These are phyloP conservation scores for Cymbopogon citratus DNA, from an alignment of 176 grass and related monocot genomes.

Conservation along the genomic window DNA sequence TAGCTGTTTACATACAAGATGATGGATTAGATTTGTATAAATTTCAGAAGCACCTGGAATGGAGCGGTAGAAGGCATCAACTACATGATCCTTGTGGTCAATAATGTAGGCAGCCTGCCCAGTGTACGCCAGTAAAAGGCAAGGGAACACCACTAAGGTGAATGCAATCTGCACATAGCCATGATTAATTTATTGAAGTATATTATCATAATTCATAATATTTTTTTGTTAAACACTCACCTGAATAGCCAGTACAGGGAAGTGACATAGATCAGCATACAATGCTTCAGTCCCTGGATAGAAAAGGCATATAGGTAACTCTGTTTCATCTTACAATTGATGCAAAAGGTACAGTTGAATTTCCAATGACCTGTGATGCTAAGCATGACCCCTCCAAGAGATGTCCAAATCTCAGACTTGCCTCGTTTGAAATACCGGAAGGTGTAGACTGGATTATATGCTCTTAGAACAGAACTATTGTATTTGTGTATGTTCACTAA, in stretches of 20 bases:
- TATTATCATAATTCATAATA: constrained; percentile 7
- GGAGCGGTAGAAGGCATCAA: constrained; percentile 69
- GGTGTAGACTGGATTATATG: constrained; percentile 69
- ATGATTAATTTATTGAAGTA: constrained; percentile 21
- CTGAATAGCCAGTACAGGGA: constrained; percentile 80
- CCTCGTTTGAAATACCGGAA: constrained; percentile 52
- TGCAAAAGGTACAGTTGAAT: constrained; percentile 1
- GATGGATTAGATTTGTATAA: constrained; percentile 2
- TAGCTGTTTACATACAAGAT: background rate
- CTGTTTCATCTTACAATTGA: constrained; percentile 7
- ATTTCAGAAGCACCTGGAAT: constrained; percentile 48
- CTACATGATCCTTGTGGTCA: constrained; percentile 50
- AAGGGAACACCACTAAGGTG: constrained; percentile 72
- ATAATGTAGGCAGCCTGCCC: constrained; percentile 83
- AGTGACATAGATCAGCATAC: constrained; percentile 93
- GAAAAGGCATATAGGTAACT: constrained; percentile 20
- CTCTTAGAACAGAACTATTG: constrained; percentile 63
- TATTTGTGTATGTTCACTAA: constrained; percentile 66
- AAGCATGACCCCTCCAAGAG: constrained; percentile 90
- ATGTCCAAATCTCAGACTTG: constrained; percentile 51
- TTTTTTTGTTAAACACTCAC: constrained; percentile 12
- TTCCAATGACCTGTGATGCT: constrained; percentile 67
- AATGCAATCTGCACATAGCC: constrained; percentile 64
- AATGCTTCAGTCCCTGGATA: constrained; percentile 83
- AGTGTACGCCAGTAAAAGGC: constrained; percentile 81